Base-by-base conservation (phyloP, 2,329 filamentous ascomycete genomes). In the Epichloe gansuensis region DNA sequence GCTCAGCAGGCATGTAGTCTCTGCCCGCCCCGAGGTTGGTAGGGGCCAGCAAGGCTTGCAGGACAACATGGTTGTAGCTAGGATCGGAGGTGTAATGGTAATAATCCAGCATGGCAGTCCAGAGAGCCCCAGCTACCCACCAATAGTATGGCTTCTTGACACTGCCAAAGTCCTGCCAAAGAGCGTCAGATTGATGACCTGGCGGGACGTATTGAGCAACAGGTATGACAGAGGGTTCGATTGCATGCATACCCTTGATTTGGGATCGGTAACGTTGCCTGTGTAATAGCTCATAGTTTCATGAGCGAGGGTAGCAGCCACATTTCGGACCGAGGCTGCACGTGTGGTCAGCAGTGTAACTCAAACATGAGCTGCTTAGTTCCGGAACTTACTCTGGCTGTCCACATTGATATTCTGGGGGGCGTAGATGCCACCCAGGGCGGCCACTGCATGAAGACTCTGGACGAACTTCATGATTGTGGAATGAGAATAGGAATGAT, bases 101-200 rank as follows among this genome's bases (percentile, higher is more conserved):
- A 63, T 87, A 87, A 64, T 87, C 81, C 34, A 87, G 66, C 73
- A 87, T 76, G 36, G 76, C 71, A n/a, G 81, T 81, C 75, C 81
- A 84, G 53, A 82, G 72, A 7, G 80, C 80, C 47, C 82, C 82
- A 38, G 74, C 72, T 58, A 82, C 76, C 81, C 81, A 84, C 78
- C 78, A 84, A 69, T 81, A 89, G 61, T 85, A 83, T 25, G 84
- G 84, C 31, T 73, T 65, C 3, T 81, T 79, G 35, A 89, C 73
- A 58, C 85, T 77, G 50, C 75, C 81, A 43, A 83, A 74, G 8
- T 75, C 74, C 66, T 80, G 25, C 4, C 27, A 44, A 13, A 31
- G 23, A 12, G 25, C 39, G 25, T 41, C 15, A 17, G 6, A 34
- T 35, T 13, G 11, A 9, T 34, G 41, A 39, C 21, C 12, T 11